These are phyloP conservation scores for Vinca major DNA, from an alignment of 305 asterid species.

Conservation along the genomic window DNA sequence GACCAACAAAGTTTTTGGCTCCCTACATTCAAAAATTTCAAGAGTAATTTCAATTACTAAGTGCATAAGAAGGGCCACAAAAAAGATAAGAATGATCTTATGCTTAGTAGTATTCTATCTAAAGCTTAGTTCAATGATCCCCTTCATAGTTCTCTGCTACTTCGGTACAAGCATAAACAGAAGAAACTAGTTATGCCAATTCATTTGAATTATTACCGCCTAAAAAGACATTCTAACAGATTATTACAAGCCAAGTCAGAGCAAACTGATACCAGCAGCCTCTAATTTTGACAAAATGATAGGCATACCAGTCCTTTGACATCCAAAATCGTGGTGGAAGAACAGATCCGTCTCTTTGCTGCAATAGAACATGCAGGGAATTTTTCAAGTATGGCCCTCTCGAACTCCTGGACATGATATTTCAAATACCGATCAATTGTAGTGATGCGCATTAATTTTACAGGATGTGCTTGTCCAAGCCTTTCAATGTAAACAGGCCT, in stretches of 20 bases:
- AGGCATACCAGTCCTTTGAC: conserved; percentile 86
- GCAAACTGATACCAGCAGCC: conserved; percentile 6
- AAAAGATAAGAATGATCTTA: conserved; percentile 5
- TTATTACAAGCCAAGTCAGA: background rate
- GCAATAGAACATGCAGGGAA: conserved; percentile 93
- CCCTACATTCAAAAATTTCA: conserved; percentile 42
- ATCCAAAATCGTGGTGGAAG: conserved; percentile 84
- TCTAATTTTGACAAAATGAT: conserved; percentile 17
- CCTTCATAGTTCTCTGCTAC: background rate
- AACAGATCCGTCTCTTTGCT: conserved; percentile 64
- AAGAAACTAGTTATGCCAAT: background rate
- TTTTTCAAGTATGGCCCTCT: conserved; percentile 69
- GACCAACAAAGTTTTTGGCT: conserved; percentile 59
- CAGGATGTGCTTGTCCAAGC: conserved; percentile 90
- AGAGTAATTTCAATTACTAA: conserved; percentile 3
- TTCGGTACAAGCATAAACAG: background rate
- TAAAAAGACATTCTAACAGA: background rate
- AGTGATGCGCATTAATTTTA: conserved; percentile 67
- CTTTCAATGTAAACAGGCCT: conserved; percentile 92
- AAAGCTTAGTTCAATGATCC: background rate
- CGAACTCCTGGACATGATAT: conserved; percentile 94
- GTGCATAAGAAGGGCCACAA: background rate
- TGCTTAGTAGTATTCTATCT: background rate
- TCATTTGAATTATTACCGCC: background rate
- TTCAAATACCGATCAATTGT: conserved; percentile 73